Evolutionary conservation across 306 rosid species (phyloP).

Genomic region (Canavalia ensiformis): DNA sequence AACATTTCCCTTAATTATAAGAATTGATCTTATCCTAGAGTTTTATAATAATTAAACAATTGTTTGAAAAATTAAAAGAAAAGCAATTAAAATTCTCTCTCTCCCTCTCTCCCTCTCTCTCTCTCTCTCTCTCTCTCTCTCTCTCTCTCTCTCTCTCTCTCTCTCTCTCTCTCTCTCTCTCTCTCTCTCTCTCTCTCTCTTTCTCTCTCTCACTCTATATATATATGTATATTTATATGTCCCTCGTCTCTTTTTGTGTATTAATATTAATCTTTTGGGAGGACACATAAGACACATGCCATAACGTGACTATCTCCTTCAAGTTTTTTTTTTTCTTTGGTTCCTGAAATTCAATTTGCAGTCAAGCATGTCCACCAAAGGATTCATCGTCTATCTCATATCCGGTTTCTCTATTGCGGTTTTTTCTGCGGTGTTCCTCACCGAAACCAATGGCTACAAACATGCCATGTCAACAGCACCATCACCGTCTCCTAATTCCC

Average conservation of each 20-base stretch:
- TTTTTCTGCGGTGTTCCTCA: conserved; percentile 62
- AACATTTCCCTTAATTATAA: no score
- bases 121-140: no score
- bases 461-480: neutral
- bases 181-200: no score
- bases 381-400: conserved; percentile 65
- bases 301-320: conserved; percentile 17
- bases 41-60: no score
- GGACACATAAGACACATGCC: conserved; percentile 2
- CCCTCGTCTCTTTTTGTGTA: neutral
- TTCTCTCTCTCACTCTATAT: no score
- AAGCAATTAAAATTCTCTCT: no score
- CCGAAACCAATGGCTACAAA: neutral
- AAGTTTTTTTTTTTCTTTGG: neutral
- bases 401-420: conserved; percentile 65
- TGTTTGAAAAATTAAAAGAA: no score
- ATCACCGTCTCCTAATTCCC: conserved; percentile 37
- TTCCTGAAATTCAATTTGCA: conserved; percentile 25
- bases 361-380: conserved; percentile 58
- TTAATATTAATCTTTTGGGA: neutral
- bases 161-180: no score
- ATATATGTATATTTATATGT: no score
- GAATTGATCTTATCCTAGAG: no score
- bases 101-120: no score
- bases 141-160: no score